Evolutionary conservation across 768 basidiomycete genomes (phyloP).

Genomic region (Agaricus subrufescens): DNA sequence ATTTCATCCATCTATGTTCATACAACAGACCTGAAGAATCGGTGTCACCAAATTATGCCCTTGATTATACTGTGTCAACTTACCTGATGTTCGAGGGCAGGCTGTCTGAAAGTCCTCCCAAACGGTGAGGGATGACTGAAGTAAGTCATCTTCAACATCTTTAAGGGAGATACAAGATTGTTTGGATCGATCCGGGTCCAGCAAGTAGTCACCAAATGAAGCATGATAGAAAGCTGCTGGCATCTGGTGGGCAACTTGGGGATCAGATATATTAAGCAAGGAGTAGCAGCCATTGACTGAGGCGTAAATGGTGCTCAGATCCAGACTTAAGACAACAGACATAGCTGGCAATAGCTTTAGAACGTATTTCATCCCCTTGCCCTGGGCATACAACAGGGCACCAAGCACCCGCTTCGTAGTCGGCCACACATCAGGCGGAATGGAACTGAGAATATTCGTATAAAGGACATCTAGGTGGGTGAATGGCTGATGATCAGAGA

Average conservation of each 20-base stretch:
- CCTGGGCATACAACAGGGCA: not conserved
- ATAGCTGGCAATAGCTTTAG: not conserved
- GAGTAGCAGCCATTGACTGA: not conserved
- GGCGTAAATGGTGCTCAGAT: not conserved
- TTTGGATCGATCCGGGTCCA: not conserved
- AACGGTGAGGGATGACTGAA: no score
- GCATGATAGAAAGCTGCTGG: conserved; percentile 13
- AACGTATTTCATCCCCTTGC: not conserved
- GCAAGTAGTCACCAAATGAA: conserved; percentile 30
- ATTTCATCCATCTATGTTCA: no score
- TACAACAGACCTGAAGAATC: no score
- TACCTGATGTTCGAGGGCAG: no score
- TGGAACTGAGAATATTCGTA: not conserved
- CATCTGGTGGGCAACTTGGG: not conserved
- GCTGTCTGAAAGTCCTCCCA: no score
- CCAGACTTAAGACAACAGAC: not conserved
- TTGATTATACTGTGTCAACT: no score
- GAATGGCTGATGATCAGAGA: no score
- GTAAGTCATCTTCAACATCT: no score
- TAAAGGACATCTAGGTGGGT: not conserved
- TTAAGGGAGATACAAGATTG: conserved; percentile 6
- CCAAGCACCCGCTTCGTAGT: not conserved
- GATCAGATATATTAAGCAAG: not conserved
- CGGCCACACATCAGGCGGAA: not conserved
- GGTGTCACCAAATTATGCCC: no score